Percentiles rank a stretch among this genome's conserved stretches.
Evolutionary conservation across 2,329 filamentous ascomycete species (phyloP).

Genomic region (Fusarium sacchari): DNA sequence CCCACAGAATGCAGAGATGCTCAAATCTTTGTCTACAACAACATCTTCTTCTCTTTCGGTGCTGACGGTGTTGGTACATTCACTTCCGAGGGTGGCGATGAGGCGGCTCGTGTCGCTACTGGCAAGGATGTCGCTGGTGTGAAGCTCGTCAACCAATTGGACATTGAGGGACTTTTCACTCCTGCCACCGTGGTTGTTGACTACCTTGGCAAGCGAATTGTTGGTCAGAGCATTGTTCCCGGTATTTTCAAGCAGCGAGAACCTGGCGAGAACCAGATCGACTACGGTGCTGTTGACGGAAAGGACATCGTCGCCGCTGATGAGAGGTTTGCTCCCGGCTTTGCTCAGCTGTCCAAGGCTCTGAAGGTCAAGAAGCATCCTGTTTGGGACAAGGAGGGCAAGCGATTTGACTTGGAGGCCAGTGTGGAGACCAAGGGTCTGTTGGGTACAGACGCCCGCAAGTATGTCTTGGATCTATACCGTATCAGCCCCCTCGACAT

Average conservation of each 20-base stretch:
- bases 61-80: constrained; percentile 98
- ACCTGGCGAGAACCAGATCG: constrained; percentile 97
- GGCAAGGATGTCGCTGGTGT: constrained; percentile 97
- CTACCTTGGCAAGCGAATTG: constrained; percentile 95
- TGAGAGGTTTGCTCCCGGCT: constrained; percentile 83
- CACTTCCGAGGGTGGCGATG: constrained; percentile 93
- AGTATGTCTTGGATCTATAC: constrained; percentile 97
- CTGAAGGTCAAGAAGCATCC: constrained; percentile 93
- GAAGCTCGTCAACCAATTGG: constrained; percentile 94
- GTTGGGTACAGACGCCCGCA: constrained; percentile 94
- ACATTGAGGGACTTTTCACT: constrained; percentile 93
- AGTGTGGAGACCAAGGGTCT: constrained; percentile 98
- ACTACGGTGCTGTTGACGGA: constrained; percentile 97
- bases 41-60: constrained; percentile 99
- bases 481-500: constrained; percentile 93
- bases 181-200: constrained; percentile 96
- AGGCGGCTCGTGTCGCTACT: constrained; percentile 93
- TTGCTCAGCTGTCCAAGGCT: constrained; percentile 89
- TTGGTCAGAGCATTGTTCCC: constrained; percentile 97
- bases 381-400: constrained; percentile 97
- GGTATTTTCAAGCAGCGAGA: constrained; percentile 99
- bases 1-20: constrained; percentile 92
- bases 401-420: constrained; percentile 89
- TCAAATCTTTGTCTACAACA: constrained; percentile 99
- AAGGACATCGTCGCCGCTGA: constrained; percentile 95